A percentile compares a stretch with the other conserved stretches of the same genome.
These are phyloP conservation scores for Euphrasia confusa DNA, from an alignment of 257 asterid species.

Conservation along the genomic window DNA sequence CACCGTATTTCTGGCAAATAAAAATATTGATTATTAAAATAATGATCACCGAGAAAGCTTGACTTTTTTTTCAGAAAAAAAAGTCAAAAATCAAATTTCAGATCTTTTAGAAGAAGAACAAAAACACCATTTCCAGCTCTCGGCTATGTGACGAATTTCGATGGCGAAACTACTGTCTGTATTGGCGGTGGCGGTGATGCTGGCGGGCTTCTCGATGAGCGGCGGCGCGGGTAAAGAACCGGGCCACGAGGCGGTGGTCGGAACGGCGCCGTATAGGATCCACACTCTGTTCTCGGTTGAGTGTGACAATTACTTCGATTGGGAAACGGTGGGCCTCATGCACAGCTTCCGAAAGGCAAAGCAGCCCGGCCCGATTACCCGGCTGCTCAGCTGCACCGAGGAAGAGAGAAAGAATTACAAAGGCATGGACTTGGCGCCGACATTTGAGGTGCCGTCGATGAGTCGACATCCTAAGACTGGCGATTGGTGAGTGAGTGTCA, in stretches of 20 bases:
- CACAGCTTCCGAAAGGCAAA: constrained; percentile 70
- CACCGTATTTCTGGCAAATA: background rate
- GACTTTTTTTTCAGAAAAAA: constrained; percentile 22
- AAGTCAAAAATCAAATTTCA: constrained; percentile 10
- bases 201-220: constrained; percentile 29
- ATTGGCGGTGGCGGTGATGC: constrained; percentile 26
- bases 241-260: constrained; percentile 26
- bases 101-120: constrained; percentile 25
- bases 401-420: constrained; percentile 53
- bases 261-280: constrained; percentile 64
- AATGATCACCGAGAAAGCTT: constrained; percentile 18
- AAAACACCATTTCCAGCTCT: constrained; percentile 31
- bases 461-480: constrained; percentile 68
- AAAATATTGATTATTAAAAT: background rate
- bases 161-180: constrained; percentile 27
- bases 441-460: constrained; percentile 92
- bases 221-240: constrained; percentile 31
- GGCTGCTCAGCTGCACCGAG: constrained; percentile 86
- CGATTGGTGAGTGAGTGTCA: constrained; percentile 59
- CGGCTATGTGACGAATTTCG: constrained; percentile 32
- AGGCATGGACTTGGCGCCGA: constrained; percentile 97
- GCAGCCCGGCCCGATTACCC: constrained; percentile 92
- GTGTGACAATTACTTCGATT: constrained; percentile 94
- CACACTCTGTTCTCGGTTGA: constrained; percentile 94
- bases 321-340: constrained; percentile 98